A percentile compares a stretch with the other conserved stretches of the same genome.
Conservation (phyloP, 441 rosid species). For the Corymbia citriodora region DNA sequence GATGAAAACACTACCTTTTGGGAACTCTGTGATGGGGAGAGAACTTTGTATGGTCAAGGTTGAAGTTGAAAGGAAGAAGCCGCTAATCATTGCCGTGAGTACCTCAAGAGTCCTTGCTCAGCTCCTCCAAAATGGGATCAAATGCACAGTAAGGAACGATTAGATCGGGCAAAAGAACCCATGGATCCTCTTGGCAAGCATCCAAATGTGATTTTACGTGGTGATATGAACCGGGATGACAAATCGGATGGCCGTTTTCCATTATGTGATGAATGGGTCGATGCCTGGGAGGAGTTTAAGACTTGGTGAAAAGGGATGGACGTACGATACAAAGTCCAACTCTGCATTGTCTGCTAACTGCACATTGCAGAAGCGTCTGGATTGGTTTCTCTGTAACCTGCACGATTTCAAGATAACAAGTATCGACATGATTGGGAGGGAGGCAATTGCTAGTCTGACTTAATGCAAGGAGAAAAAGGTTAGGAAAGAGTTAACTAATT, state of each 20-base stretch:
- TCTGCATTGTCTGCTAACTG: slow-evolving; percentile 77
- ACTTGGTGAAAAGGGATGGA: slow-evolving; percentile 70
- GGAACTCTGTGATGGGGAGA: slow-evolving; percentile 79
- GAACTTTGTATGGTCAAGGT: slow-evolving; percentile 67
- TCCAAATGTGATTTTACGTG: slow-evolving; percentile 68
- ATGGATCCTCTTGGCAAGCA: slow-evolving; percentile 36
- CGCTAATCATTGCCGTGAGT: slow-evolving; percentile 71
- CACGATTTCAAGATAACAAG: slow-evolving; percentile 49
- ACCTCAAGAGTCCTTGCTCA: slow-evolving; percentile 94
- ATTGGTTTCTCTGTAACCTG: slow-evolving; percentile 59
- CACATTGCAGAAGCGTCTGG: slow-evolving; percentile 59
- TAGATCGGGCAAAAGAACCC: slow-evolving; percentile 66
- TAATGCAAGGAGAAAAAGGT: slow-evolving; percentile 75
- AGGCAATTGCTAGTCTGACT: slow-evolving; percentile 60
- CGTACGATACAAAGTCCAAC: slow-evolving; percentile 89
- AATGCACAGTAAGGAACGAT: slow-evolving; percentile 90
- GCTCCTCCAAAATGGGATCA: slow-evolving; percentile 92
- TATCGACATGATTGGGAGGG: slow-evolving; percentile 79
- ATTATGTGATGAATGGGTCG: slow-evolving; percentile 60
- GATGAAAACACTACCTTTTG: slow-evolving; percentile 24
- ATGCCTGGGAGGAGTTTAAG: slow-evolving; percentile 67
- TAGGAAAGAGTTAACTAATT: slow-evolving; percentile 38
- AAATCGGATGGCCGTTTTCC: slow-evolving; percentile 81
- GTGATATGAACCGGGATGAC: slow-evolving; percentile 97
- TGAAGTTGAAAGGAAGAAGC: slow-evolving; percentile 43